Evolutionary conservation across 352 stramenopile species (phyloP).

Genomic region (Phytophthora kernoviae): DNA sequence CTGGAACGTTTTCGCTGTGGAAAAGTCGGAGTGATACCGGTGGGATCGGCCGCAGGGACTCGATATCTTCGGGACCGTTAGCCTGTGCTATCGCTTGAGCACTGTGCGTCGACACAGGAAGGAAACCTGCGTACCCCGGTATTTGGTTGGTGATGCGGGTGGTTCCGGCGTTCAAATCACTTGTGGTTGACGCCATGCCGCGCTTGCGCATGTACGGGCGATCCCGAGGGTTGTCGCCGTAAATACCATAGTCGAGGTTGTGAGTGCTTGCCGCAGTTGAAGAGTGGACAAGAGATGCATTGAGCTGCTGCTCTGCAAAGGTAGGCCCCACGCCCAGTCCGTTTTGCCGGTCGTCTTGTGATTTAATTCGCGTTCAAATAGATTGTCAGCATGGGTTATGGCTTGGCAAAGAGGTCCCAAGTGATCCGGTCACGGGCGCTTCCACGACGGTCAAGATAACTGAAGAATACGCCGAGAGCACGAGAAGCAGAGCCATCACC

Average conservation of each 20-base stretch:
- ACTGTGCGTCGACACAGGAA: slow-evolving; percentile 65
- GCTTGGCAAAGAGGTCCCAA: slow-evolving; percentile 52
- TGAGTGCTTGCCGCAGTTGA: slow-evolving; percentile 73
- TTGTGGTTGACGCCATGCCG: slow-evolving; percentile 82
- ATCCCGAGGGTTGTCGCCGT: slow-evolving; percentile 63
- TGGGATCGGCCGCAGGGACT: slow-evolving; percentile 32
- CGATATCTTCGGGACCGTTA: slow-evolving; percentile 41
- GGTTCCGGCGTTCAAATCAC: slow-evolving; percentile 73
- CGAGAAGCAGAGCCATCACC: slow-evolving; percentile 30
- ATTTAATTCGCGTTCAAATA: slow-evolving; percentile 47
- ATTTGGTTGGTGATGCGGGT: slow-evolving; percentile 81
- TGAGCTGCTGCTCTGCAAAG: slow-evolving; percentile 23
- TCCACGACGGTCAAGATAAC: slow-evolving; percentile 48
- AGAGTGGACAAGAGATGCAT: slow-evolving; percentile 49
- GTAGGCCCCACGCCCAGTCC: slow-evolving; percentile 20
- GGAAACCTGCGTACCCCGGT: slow-evolving; percentile 77
- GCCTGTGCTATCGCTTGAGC: slow-evolving; percentile 59
- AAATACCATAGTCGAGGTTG: slow-evolving; percentile 72
- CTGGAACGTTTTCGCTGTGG: slow-evolving; percentile 81
- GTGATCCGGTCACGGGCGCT: slow-evolving; percentile 47
- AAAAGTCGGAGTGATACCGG: slow-evolving; percentile 68
- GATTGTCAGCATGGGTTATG: slow-evolving; percentile 41
- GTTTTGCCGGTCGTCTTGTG: slow-evolving; percentile 21
- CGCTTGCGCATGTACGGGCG: slow-evolving; percentile 75
- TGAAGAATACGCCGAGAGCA: slow-evolving; percentile 51